Evolutionary conservation across 176 grass and related monocot genomes (phyloP).

Genomic region (Aegilops longissima): DNA sequence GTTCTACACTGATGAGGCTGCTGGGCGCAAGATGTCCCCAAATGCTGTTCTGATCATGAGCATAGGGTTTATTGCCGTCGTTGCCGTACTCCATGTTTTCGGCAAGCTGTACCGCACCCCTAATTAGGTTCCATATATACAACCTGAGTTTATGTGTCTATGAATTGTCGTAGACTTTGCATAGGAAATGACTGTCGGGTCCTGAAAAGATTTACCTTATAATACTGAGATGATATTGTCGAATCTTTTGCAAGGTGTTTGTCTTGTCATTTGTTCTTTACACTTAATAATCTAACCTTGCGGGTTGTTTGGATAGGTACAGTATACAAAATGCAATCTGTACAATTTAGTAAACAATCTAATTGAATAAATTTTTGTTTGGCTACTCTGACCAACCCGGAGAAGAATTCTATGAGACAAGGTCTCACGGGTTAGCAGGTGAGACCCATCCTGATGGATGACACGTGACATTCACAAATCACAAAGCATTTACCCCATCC

Average conservation of each 20-base stretch:
- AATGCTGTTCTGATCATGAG: constrained; percentile 94
- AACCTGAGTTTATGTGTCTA: not conserved
- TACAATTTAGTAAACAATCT: too few species aligned
- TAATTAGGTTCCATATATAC: constrained; percentile 26
- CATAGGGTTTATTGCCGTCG: constrained; percentile 80
- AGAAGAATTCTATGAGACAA: too few species aligned
- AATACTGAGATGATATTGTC: not conserved
- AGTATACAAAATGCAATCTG: too few species aligned
- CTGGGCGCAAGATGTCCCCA: constrained; percentile 85
- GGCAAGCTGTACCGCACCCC: constrained; percentile 74
- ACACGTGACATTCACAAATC: too few species aligned
- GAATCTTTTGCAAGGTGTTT: not conserved
- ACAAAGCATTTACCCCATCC: too few species aligned
- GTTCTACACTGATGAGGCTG: constrained; percentile 65
- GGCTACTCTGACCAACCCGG: too few species aligned
- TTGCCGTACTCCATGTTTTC: constrained; percentile 80
- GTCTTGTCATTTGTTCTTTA: too few species aligned
- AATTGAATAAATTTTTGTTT: too few species aligned
- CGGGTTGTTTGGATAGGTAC: too few species aligned
- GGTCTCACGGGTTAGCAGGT: too few species aligned
- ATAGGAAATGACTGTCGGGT: constrained; percentile 20
- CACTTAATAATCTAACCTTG: too few species aligned
- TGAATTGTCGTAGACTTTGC: not conserved
- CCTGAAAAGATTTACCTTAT: constrained; percentile 16
- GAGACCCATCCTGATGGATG: too few species aligned